Percentiles rank a stretch among this genome's conserved stretches.
phyloP scores from a whole-genome alignment of 2,329 filamentous ascomycete species.

The Penicillium corylophilum region DNA sequence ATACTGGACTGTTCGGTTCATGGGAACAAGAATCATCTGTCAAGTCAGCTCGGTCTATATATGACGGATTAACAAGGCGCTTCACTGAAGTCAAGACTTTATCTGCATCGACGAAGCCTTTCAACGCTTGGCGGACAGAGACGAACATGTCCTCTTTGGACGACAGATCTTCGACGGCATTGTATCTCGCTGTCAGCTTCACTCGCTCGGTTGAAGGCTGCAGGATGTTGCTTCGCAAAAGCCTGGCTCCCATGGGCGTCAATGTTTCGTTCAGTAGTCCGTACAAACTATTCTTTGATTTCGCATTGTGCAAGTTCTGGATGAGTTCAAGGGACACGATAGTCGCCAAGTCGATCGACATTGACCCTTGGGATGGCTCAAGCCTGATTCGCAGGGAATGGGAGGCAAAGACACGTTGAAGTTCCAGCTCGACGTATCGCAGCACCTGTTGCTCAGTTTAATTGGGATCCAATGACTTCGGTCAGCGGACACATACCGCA shows the following conservation, averaged over 20 bases:
- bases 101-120: slow-evolving; percentile 75
- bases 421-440: slow-evolving; percentile 73
- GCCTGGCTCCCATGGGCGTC: slow-evolving; percentile 83
- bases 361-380: slow-evolving; percentile 82
- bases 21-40: slow-evolving; percentile 74
- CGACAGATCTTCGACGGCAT: slow-evolving; percentile 79
- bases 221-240: slow-evolving; percentile 80
- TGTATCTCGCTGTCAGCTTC: slow-evolving; percentile 70
- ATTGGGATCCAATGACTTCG: slow-evolving; percentile 3
- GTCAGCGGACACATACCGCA: slow-evolving; percentile 59
- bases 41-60: slow-evolving; percentile 11
- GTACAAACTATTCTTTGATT: slow-evolving; percentile 79
- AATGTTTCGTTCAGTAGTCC: slow-evolving; percentile 80
- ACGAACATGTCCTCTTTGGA: slow-evolving; percentile 83
- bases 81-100: slow-evolving; percentile 71
- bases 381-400: slow-evolving; percentile 85
- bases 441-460: slow-evolving; percentile 58
- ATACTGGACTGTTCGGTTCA: slow-evolving; percentile 62
- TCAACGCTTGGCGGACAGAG: slow-evolving; percentile 70
- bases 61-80: background rate
- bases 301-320: slow-evolving; percentile 75
- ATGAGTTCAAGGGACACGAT: slow-evolving; percentile 86
- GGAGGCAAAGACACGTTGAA: slow-evolving; percentile 67
- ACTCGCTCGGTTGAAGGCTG: slow-evolving; percentile 76
- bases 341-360: slow-evolving; percentile 92